A percentile compares a stretch with the other conserved stretches of the same genome.
These are phyloP conservation scores for Scenedesmus sp. DNA, from an alignment of 163 green algal genomes.

Conservation along the genomic window DNA sequence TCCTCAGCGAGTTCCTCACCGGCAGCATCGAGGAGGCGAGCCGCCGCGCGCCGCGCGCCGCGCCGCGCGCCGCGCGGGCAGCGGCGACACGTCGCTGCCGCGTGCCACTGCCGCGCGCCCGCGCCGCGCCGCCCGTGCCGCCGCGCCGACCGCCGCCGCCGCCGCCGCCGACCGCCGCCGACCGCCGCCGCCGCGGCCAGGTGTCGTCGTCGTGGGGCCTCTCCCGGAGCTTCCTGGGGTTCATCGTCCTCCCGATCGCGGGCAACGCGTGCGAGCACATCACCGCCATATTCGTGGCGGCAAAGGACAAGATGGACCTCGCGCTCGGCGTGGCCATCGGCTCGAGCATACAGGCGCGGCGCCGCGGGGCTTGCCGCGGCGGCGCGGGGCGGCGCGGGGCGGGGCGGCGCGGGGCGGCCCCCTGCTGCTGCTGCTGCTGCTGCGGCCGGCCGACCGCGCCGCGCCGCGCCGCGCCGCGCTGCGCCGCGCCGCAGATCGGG, in stretches of 20 bases:
- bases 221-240: slow-evolving; percentile 80
- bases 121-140: no score
- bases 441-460: background rate
- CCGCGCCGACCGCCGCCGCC: background rate
- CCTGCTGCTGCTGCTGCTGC: slow-evolving; percentile 3
- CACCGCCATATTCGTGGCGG: slow-evolving; percentile 73
- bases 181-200: background rate
- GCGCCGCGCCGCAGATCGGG: slow-evolving; percentile 79
- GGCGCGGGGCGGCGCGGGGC: no score
- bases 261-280: slow-evolving; percentile 95
- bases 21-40: slow-evolving; percentile 82
- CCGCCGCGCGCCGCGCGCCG: background rate
- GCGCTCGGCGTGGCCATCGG: slow-evolving; percentile 52
- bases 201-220: slow-evolving; percentile 65
- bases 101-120: no score
- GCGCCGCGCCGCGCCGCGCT: background rate
- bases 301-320: slow-evolving; percentile 92
- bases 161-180: background rate
- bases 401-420: no score
- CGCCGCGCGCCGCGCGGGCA: no score
- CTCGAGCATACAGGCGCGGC: slow-evolving; percentile 30
- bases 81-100: no score
- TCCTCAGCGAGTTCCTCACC: slow-evolving; percentile 83
- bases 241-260: slow-evolving; percentile 91
- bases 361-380: no score